Evolutionary conservation across 768 basidiomycete species (phyloP), one percentile per base, ranked within the genome.

Genomic region (Imleria badia): DNA sequence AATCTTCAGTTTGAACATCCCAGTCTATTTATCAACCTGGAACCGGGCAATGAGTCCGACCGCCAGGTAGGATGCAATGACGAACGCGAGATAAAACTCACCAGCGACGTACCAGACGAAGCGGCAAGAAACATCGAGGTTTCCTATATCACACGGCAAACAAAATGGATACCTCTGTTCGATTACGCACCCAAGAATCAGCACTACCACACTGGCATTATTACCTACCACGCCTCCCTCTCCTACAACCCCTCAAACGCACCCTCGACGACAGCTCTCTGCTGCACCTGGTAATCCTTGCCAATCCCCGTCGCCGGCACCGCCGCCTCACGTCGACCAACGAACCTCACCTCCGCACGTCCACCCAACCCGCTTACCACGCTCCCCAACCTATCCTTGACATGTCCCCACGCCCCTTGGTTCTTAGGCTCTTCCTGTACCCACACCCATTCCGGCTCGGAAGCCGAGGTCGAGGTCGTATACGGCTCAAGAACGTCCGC

Each of bases 351-450:
- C 60, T 65, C 55, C 52, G 60, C 54, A 63, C 57, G 33, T 13
- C 76, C 79, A 94, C n/a, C n/a, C n/a, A n/a, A n/a, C n/a, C n/a
- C n/a, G n/a, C n/a, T n/a, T n/a, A n/a, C n/a, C n/a, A n/a, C n/a
- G n/a, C n/a, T n/a, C n/a, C n/a, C n/a, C n/a, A n/a, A n/a, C n/a
- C n/a, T n/a, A n/a, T n/a, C n/a, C n/a, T n/a, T n/a, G n/a, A n/a
- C n/a, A n/a, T n/a, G n/a, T n/a, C n/a, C n/a, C n/a, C n/a, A n/a
- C 3, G 87, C 82, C 2, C 94, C 94, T 69, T 95, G 93, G 66
- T 97, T 96, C 66, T 76, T 81, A 3, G 93, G 86, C 65, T 95
- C 94, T 65, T 95, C 94, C 67, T 97, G 94, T 17, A 91, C 75
- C 84, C 89, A 96, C 9, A 80, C 42, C 61, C 59, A 71, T 26